Evolutionary conservation across 768 basidiomycete genomes (phyloP).

Genomic region (Boletus vermiculosoides): DNA sequence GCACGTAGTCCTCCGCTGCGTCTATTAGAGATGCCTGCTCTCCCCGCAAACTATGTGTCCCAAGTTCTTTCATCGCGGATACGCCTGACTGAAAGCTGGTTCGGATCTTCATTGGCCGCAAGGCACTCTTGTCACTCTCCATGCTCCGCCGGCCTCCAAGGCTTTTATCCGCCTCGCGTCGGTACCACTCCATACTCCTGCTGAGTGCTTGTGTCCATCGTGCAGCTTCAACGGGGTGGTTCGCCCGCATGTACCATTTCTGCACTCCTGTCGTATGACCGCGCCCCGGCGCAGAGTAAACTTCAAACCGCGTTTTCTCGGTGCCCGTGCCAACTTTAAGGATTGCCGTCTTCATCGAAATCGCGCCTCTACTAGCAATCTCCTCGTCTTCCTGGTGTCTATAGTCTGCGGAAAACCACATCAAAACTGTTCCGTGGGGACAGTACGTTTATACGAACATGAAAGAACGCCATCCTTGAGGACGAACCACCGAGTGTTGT

Average conservation of each 20-base stretch:
- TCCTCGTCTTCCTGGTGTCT: slow-evolving; percentile 89
- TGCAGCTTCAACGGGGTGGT: slow-evolving; percentile 85
- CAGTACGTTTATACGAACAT: slow-evolving; percentile 48
- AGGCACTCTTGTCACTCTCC: slow-evolving; percentile 48
- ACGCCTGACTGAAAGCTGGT: slow-evolving; percentile 33
- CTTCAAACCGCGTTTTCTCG: slow-evolving; percentile 78
- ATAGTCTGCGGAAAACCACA: slow-evolving; percentile 51
- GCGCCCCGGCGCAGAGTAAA: slow-evolving; percentile 59
- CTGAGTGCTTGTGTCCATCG: slow-evolving; percentile 81
- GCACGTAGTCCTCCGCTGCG: slow-evolving; percentile 13
- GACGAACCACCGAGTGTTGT: slow-evolving; percentile 90
- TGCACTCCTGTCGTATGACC: slow-evolving; percentile 47
- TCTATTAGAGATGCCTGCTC: slow-evolving; percentile 27
- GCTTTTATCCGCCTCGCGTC: slow-evolving; percentile 38
- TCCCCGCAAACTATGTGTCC: slow-evolving; percentile 24
- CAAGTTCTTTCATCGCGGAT: slow-evolving; percentile 23
- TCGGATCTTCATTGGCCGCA: slow-evolving; percentile 30
- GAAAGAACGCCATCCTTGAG: slow-evolving; percentile 82
- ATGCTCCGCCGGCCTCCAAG: slow-evolving; percentile 38
- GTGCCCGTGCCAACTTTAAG: slow-evolving; percentile 50
- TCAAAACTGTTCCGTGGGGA: not conserved
- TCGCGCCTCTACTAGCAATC: slow-evolving; percentile 80
- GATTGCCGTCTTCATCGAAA: slow-evolving; percentile 78
- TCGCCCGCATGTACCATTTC: slow-evolving; percentile 83
- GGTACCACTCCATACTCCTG: slow-evolving; percentile 71